Evolutionary conservation across 305 asterid species (phyloP), one percentile per base, ranked within the genome.

Genomic region (Fraxinus xanthoxyloides): DNA sequence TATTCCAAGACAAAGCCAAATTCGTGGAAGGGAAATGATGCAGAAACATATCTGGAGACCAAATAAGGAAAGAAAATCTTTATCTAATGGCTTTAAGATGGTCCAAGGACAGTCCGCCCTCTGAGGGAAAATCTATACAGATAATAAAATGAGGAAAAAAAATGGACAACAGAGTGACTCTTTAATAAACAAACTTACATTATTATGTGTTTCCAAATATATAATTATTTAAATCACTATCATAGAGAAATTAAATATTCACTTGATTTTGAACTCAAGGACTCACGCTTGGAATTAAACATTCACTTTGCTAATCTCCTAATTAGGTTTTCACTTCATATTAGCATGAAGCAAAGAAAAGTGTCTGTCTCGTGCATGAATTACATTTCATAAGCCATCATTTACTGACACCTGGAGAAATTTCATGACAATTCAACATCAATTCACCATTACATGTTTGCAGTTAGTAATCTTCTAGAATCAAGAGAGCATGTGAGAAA

Each of bases 1-100:
- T 92, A 90, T 87, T 92, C 96, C 93, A 92, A 81, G 85, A 92
- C 86, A 81, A 80, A 72, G 79, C 87, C 88, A 84, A 90, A 92
- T 86, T 87, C 85, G 76, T 81, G 83, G 51, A 88, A 85, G 5
- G 96, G 93, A 82, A 92, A 90, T 77, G 94, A 89, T 79, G 93
- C 70, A 83, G 89, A 80, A 74, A 92, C 76, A 78, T 40, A 79
- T 86, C 96, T 92, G 79, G 81, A 83, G 82, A 82, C 67, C 82
- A 76, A 82, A 85, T 67, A 83, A 70, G 36, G 72, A 80, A 36
- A 75, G 73, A 78, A 76, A 84, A 79, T 82, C 59, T 84, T 72
- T 59, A 84, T 79, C 70, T 48, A 54, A 82, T 76, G 56, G 70
- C 77, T 72, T 78, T 46, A 85, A 79, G 46, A 82, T 69, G 48